Evolutionary conservation across 139 green algal genomes (phyloP).

Genomic region (Chlamydomonas schloesseri): DNA sequence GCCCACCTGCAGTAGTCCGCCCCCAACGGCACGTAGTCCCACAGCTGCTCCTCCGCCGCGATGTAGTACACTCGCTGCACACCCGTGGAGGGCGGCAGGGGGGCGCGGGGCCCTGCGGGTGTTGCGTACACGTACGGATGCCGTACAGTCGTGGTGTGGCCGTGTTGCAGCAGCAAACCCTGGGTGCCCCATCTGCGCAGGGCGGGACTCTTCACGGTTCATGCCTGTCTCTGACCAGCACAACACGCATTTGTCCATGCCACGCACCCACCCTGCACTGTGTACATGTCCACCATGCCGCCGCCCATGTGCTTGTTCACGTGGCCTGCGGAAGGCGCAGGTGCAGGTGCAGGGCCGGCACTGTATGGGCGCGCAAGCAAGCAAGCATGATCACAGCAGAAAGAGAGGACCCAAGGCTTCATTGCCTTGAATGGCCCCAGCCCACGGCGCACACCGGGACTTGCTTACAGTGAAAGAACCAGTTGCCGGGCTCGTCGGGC

Average conservation of each 20-base stretch:
- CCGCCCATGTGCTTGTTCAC: slow-evolving; percentile 67
- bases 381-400: too few species aligned
- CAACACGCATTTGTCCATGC: too few species aligned
- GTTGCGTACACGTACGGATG: too few species aligned
- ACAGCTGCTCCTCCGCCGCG: slow-evolving; percentile 34
- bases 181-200: too few species aligned
- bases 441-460: neutral
- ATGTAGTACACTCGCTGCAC: neutral
- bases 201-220: too few species aligned
- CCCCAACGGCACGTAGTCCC: slow-evolving; percentile 36
- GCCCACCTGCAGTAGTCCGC: neutral
- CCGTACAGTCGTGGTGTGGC: too few species aligned
- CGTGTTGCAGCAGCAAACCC: too few species aligned
- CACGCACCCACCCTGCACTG: slow-evolving; percentile 30
- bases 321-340: too few species aligned
- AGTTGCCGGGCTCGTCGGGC: slow-evolving; percentile 63
- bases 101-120: neutral
- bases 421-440: neutral
- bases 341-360: too few species aligned
- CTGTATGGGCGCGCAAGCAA: too few species aligned
- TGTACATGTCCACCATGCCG: slow-evolving; percentile 71
- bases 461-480: slow-evolving; percentile 69
- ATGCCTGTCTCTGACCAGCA: too few species aligned
- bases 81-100: neutral
- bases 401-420: too few species aligned